Conservation (phyloP, 1,284 basidiomycete genomes). For the Porogramme epimiltina region DNA sequence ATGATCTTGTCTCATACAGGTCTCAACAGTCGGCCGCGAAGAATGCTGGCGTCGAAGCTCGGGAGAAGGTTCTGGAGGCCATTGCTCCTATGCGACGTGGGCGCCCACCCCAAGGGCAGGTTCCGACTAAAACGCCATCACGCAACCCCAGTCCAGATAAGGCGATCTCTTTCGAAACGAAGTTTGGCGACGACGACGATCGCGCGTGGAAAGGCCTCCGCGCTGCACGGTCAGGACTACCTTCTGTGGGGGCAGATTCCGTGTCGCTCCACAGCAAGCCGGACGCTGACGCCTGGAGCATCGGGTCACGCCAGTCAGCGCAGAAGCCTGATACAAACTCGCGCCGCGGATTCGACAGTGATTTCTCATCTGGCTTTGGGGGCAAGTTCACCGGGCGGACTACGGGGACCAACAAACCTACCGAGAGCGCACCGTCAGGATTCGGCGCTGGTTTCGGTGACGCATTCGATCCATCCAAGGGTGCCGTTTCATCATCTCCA, state of each 20-base stretch:
- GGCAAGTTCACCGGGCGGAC: slow-evolving; percentile 34
- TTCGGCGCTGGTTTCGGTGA: slow-evolving; percentile 50
- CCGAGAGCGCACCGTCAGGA: slow-evolving; percentile 6
- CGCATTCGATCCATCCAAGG: slow-evolving; percentile 39
- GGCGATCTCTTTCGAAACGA: slow-evolving; percentile 38
- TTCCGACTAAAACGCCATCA: slow-evolving; percentile 31
- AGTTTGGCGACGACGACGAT: slow-evolving; percentile 51
- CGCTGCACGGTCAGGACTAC: slow-evolving; percentile 38
- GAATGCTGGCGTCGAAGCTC: slow-evolving; percentile 62
- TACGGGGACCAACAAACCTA: slow-evolving; percentile 1
- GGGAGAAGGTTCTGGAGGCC: slow-evolving; percentile 74
- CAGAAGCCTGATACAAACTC: slow-evolving; percentile 19
- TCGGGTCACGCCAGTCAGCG: slow-evolving; percentile 31
- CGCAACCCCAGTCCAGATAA: slow-evolving; percentile 45
- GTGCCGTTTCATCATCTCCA: slow-evolving; percentile 14
- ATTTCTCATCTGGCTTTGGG: slow-evolving; percentile 34
- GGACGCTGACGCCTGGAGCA: slow-evolving; percentile 50
- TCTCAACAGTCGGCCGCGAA: slow-evolving; percentile 31
- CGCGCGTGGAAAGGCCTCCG: slow-evolving; percentile 51
- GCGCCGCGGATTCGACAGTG: slow-evolving; percentile 33
- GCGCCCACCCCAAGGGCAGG: slow-evolving; percentile 43
- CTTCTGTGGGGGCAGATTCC: slow-evolving; percentile 32
- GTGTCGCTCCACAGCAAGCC: slow-evolving; percentile 18
- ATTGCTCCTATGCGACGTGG: slow-evolving; percentile 80
- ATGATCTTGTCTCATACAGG: slow-evolving; percentile 44